Evolutionary conservation across 306 rosid species (phyloP).

Genomic region (Herpetospermum pedunculosum): DNA sequence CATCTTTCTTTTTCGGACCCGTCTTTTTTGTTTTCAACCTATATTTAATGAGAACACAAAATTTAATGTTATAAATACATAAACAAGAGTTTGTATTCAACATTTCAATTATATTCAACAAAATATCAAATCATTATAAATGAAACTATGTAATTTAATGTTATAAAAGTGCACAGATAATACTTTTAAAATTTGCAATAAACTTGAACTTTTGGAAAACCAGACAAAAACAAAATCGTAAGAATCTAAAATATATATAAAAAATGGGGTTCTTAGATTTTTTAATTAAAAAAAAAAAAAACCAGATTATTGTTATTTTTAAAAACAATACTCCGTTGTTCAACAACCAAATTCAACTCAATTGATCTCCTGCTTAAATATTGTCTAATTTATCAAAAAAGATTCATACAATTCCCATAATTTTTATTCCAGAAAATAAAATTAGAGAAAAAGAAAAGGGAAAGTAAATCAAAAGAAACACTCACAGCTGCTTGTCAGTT

Average conservation of each 20-base stretch:
- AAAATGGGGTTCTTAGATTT: background rate
- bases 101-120: background rate
- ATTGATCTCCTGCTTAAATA: background rate
- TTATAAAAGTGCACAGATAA: background rate
- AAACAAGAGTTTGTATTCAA: background rate
- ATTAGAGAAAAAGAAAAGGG: background rate
- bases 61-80: background rate
- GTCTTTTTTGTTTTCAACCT: slow-evolving; percentile 71
- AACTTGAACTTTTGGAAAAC: background rate
- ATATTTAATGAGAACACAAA: background rate
- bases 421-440: background rate
- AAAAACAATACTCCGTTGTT: background rate
- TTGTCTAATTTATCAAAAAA: background rate
- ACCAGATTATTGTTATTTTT: background rate
- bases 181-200: background rate
- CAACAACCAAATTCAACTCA: no score
- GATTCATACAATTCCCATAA: background rate
- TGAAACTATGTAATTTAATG: background rate
- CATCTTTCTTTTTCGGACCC: slow-evolving; percentile 50
- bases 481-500: slow-evolving; percentile 54
- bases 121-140: background rate
- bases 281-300: background rate
- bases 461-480: background rate
- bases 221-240: background rate
- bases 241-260: background rate